Evolutionary conservation across 2,329 filamentous ascomycete genomes (phyloP).

Genomic region (Xylaria multiplex): DNA sequence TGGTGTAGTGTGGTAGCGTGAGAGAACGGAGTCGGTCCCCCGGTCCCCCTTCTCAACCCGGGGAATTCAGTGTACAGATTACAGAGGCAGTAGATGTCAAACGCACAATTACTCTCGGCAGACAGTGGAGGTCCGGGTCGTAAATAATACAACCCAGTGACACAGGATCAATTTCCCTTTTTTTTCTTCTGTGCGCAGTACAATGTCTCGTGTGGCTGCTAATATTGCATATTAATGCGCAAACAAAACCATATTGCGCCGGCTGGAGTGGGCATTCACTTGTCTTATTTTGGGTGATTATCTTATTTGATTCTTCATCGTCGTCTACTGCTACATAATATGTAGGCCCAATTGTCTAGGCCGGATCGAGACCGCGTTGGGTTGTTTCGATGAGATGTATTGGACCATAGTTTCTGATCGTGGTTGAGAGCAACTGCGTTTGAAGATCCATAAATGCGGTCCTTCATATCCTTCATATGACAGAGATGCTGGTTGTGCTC

Average conservation of each 20-base stretch:
- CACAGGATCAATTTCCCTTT: slow-evolving; percentile 37
- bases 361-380: slow-evolving; percentile 13
- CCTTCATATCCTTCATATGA: slow-evolving; percentile 25
- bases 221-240: slow-evolving; percentile 36
- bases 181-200: slow-evolving; percentile 33
- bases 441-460: slow-evolving; percentile 31
- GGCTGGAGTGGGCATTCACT: slow-evolving; percentile 19
- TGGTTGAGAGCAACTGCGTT: slow-evolving; percentile 23
- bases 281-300: slow-evolving; percentile 15
- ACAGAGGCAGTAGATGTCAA: slow-evolving; percentile 30
- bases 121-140: slow-evolving; percentile 33
- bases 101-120: slow-evolving; percentile 33
- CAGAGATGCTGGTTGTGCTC: slow-evolving; percentile 19
- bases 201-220: slow-evolving; percentile 36
- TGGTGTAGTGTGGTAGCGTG: too few relatives aligned
- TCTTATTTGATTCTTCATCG: background rate
- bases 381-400: slow-evolving; percentile 32
- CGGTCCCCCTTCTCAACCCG: too few relatives aligned
- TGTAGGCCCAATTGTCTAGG: background rate
- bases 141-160: slow-evolving; percentile 28
- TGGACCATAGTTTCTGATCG: slow-evolving; percentile 12
- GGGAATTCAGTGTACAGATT: too few relatives aligned
- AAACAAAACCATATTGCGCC: slow-evolving; percentile 26
- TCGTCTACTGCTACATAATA: background rate
- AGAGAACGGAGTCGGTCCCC: background rate